phyloP scores from a whole-genome alignment of 257 asterid species.

The Solanum sejunctum region DNA sequence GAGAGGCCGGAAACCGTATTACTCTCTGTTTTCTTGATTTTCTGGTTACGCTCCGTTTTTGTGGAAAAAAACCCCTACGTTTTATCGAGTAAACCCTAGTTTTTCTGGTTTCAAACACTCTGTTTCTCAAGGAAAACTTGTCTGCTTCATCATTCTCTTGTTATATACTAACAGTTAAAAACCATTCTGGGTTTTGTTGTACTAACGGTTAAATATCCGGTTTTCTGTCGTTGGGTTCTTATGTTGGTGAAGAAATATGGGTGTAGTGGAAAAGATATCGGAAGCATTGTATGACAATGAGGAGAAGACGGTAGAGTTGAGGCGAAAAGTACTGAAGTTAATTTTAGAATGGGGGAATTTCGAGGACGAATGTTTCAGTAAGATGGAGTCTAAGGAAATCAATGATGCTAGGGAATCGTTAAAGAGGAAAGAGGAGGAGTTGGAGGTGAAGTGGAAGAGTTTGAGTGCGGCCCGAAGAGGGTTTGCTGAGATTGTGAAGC shows the following conservation, averaged over 20 bases:
- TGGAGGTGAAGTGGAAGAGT: neutral
- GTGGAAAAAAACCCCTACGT: too few species aligned
- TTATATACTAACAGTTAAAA: neutral
- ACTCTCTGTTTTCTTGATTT: neutral
- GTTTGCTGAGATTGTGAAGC: neutral
- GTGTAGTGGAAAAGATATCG: neutral
- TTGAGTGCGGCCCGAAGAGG: neutral
- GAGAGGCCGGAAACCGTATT: neutral
- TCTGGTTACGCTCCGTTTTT: neutral
- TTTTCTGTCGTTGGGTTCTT: neutral
- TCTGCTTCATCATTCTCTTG: neutral
- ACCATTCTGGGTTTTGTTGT: neutral
- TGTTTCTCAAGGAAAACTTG: neutral
- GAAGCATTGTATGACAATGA: neutral
- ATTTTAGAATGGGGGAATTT: neutral
- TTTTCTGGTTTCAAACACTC: neutral
- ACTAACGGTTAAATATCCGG: neutral
- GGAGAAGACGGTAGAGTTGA: neutral
- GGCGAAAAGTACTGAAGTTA: neutral
- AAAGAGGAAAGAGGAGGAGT: neutral
- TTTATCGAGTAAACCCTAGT: neutral
- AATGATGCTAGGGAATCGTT: neutral
- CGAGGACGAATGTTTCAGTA: neutral
- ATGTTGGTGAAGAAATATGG: neutral
- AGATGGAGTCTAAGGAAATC: neutral